phyloP scores from a whole-genome alignment of 2,329 filamentous ascomycete species.

The Acarospora socialis region DNA sequence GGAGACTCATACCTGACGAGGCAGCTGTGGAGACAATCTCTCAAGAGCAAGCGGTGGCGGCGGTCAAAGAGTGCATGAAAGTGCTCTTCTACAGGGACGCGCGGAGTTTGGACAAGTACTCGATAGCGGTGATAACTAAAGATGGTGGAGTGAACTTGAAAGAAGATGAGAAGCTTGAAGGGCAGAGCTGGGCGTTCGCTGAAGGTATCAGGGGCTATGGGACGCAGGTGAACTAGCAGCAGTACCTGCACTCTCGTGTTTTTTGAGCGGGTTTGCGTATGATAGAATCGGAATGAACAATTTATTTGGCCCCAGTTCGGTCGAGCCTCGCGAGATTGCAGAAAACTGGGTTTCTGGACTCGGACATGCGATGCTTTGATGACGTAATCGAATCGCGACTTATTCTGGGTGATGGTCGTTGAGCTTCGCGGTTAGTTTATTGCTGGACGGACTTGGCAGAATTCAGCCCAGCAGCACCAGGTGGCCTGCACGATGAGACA shows the following conservation, averaged over 20 bases:
- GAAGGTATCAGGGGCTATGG: conserved; percentile 91
- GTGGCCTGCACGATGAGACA: too few species aligned
- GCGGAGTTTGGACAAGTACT: conserved; percentile 80
- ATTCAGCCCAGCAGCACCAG: too few species aligned
- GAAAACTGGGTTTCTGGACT: too few species aligned
- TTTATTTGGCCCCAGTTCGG: too few species aligned
- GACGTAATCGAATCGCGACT: too few species aligned
- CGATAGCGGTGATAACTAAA: conserved; percentile 76
- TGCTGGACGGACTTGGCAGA: too few species aligned
- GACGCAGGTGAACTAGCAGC: conserved; percentile 52
- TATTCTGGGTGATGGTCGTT: too few species aligned
- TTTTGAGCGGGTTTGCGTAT: too few species aligned
- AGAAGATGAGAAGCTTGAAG: conserved; percentile 76
- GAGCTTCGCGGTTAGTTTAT: too few species aligned
- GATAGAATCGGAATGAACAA: too few species aligned
- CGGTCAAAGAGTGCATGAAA: conserved; percentile 92
- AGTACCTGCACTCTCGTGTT: conserved; percentile 6
- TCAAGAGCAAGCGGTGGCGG: conserved; percentile 63
- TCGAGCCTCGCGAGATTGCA: too few species aligned
- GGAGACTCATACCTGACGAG: conserved; percentile 72
- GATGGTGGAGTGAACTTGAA: conserved; percentile 73
- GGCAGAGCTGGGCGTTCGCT: conserved; percentile 96
- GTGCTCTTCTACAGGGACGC: conserved; percentile 96
- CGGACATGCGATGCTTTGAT: too few species aligned
- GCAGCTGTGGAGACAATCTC: conserved; percentile 55